Conservation (phyloP, 2,329 filamentous ascomycete species). For the Fusarium sp. region DNA sequence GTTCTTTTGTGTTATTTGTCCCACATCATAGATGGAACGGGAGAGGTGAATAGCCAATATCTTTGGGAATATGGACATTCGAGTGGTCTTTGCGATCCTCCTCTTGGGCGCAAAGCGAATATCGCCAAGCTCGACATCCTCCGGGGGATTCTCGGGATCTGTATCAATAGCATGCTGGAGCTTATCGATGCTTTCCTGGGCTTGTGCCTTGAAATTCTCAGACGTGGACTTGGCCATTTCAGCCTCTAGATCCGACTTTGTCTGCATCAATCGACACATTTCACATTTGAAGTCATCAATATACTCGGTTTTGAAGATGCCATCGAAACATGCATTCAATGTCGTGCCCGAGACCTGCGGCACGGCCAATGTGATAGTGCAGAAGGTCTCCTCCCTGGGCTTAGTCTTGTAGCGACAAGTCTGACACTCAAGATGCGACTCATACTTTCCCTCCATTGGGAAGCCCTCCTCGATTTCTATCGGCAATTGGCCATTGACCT, state of each 20-base stretch:
- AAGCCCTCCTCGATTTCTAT: conserved; percentile 76
- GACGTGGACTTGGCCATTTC: conserved; percentile 68
- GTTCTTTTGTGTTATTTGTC: conserved; percentile 87
- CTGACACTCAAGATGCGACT: conserved; percentile 95
- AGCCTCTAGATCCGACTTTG: conserved; percentile 71
- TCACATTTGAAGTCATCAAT: conserved; percentile 99
- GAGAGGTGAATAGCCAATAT: conserved; percentile 93
- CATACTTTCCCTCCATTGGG: conserved; percentile 89
- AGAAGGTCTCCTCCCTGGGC: conserved; percentile 85
- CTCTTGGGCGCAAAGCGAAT: conserved; percentile 80
- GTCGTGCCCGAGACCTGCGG: conserved; percentile 85
- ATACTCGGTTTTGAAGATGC: conserved; percentile 92
- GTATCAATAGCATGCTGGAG: conserved; percentile 78
- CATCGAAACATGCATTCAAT: conserved; percentile 89
- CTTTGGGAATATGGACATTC: conserved; percentile 88
- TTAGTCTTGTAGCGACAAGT: conserved; percentile 91
- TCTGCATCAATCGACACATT: conserved; percentile 87
- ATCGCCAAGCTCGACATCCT: conserved; percentile 80
- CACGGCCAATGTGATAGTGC: conserved; percentile 91
- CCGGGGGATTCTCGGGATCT: conserved; percentile 82
- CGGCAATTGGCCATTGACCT: conserved; percentile 42
- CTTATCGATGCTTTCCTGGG: conserved; percentile 70
- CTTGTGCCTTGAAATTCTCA: conserved; percentile 60
- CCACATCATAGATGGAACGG: conserved; percentile 87
- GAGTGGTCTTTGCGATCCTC: conserved; percentile 86